Percentiles rank a stretch among this genome's conserved stretches.
These are phyloP conservation scores for Colletotrichum siamense DNA, from an alignment of 2,329 filamentous ascomycete species.

Conservation along the genomic window DNA sequence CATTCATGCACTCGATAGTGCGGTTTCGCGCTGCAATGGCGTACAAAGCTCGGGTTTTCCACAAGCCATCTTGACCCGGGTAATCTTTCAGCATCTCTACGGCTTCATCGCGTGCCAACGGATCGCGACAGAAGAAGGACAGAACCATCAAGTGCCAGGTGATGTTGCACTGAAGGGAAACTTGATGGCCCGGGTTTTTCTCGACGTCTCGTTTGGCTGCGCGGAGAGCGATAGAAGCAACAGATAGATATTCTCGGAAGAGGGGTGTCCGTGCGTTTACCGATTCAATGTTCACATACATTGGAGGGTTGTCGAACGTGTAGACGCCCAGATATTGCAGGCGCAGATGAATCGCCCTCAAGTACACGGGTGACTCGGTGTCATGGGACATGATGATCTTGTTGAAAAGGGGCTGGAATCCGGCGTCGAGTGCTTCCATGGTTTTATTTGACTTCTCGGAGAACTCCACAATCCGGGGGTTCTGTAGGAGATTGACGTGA, in stretches of 20 bases:
- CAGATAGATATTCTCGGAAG: slow-evolving; percentile 37
- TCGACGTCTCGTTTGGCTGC: slow-evolving; percentile 14
- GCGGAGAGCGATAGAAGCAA: slow-evolving; percentile 32
- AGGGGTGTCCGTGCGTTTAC: slow-evolving; percentile 29
- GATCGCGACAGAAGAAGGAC: slow-evolving; percentile 35
- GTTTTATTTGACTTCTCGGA: slow-evolving; percentile 11
- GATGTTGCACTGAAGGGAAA: slow-evolving; percentile 35
- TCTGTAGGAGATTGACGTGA: slow-evolving; percentile 17
- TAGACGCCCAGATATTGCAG: slow-evolving; percentile 31
- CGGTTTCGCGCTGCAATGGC: slow-evolving; percentile 29
- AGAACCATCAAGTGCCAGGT: slow-evolving; percentile 27
- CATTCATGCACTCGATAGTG: slow-evolving; percentile 31
- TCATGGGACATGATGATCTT: slow-evolving; percentile 29
- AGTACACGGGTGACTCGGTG: slow-evolving; percentile 29
- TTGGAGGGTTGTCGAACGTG: slow-evolving; percentile 31
- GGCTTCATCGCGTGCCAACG: slow-evolving; percentile 35
- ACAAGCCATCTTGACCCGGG: slow-evolving; percentile 37
- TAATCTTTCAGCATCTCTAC: slow-evolving; percentile 35
- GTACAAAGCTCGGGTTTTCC: slow-evolving; percentile 32
- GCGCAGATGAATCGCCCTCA: slow-evolving; percentile 37
- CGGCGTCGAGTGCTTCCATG: slow-evolving; percentile 27
- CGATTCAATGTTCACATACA: slow-evolving; percentile 26
- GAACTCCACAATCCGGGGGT: slow-evolving; percentile 23
- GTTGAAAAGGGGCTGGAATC: slow-evolving; percentile 39
- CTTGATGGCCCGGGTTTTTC: slow-evolving; percentile 26